Conservation (phyloP, 2,329 filamentous ascomycete species). For the Teratosphaeria gauchensis region DNA sequence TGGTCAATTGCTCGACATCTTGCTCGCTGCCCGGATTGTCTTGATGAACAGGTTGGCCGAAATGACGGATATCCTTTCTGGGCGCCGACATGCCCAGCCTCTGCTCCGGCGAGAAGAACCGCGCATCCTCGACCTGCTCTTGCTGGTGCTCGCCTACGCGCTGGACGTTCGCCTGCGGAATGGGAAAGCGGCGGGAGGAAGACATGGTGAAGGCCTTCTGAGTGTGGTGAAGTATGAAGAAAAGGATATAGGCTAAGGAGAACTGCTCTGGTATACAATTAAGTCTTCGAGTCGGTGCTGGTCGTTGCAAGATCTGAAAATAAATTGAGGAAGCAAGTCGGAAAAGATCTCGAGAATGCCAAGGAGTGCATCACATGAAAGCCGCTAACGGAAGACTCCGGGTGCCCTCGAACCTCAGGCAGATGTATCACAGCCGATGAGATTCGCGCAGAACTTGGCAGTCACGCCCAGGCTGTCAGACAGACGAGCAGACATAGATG, state of each 20-base stretch:
- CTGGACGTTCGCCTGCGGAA: background rate
- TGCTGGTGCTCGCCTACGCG: background rate
- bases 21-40: background rate
- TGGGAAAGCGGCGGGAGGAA: background rate
- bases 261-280: background rate
- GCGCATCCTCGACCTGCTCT: background rate
- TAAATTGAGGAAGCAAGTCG: background rate
- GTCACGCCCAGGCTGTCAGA: no score
- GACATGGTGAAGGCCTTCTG: background rate
- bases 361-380: background rate
- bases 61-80: background rate
- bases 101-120: background rate
- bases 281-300: background rate
- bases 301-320: background rate
- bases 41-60: background rate
- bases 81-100: background rate
- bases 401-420: background rate
- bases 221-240: background rate
- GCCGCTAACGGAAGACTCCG: background rate
- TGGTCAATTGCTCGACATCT: no score
- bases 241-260: background rate
- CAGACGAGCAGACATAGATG: background rate
- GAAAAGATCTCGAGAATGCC: background rate
- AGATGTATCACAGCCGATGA: background rate
- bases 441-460: background rate